Base-by-base conservation (phyloP, 83 land plant species). In the Picea mariana region DNA sequence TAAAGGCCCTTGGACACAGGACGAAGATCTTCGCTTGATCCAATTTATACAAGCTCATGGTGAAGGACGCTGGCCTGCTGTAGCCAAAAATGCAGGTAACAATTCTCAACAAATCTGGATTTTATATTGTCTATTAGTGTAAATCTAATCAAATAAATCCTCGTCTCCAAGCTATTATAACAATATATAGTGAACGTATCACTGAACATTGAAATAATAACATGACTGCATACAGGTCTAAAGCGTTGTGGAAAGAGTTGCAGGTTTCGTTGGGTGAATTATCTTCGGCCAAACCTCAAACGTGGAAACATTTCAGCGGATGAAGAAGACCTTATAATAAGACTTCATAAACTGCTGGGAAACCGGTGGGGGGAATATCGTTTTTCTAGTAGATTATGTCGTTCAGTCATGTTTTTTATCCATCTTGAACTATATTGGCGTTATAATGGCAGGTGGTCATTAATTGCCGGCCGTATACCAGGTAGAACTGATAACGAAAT, bases 1-100 rank as follows among this genome's bases (percentile, higher is more conserved):
- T 68, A 80, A 71, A 81, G 85, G 86, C 4, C 77, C 84, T 15
- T 84, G 86, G 86, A 84, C 75, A 58, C 58, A 84, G 6, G 68
- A 72, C 3, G 84, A 84, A 62, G 86, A 84, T 64, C 38, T 27
- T 34, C 40, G 82, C 52, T 58, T 84, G 18, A 47, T 38, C 6
- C 59, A 73, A 5, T 75, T 82, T 64, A 44, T 84, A 23, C 23
- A 75, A 59, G 84, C 77, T 15, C 78, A 84, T 81, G 83, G 86
- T 20, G 86, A 84, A 81, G 86, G 86, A 18, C 58, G 31, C 17
- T 84, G 86, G 86, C 44, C 67, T 49, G 26, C 78, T 27, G n/a
- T 84, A 7, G 69, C 86, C 9, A 81, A 26, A 44, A 73, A 75
- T n/a, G 68, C 84, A 84, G 86, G 86, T 84, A 73, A 20, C 21